These are phyloP conservation scores for Penicillium cosmopolitanum DNA, from an alignment of 495 filamentous ascomycete genomes.

Conservation along the genomic window DNA sequence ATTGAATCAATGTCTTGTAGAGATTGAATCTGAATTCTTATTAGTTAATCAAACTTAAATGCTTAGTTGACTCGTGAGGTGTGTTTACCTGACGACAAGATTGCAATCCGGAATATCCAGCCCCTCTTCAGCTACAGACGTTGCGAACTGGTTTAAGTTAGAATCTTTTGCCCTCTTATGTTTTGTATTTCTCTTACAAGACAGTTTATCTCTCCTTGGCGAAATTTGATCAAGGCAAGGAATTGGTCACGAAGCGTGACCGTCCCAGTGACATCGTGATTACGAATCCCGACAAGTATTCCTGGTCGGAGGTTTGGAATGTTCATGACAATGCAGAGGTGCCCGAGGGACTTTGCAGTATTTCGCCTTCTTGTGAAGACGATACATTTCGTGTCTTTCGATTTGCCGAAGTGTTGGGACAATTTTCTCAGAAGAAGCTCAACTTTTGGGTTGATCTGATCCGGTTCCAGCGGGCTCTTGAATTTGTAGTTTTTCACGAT, in stretches of 20 bases:
- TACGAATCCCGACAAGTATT: slow-evolving; percentile 63
- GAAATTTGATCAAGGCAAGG: slow-evolving; percentile 73
- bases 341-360: slow-evolving; percentile 72
- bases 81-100: slow-evolving; percentile 66
- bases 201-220: slow-evolving; percentile 81
- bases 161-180: neutral
- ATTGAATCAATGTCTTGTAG: slow-evolving; percentile 91
- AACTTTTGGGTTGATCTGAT: slow-evolving; percentile 74
- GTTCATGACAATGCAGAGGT: slow-evolving; percentile 62
- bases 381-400: slow-evolving; percentile 72
- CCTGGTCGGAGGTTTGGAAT: slow-evolving; percentile 66
- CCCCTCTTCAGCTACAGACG: slow-evolving; percentile 92
- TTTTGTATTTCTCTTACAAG: slow-evolving; percentile 46
- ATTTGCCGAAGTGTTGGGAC: slow-evolving; percentile 55
- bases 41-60: slow-evolving; percentile 3
- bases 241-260: slow-evolving; percentile 77
- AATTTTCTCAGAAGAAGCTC: slow-evolving; percentile 62
- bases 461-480: slow-evolving; percentile 39
- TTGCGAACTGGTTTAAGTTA: slow-evolving; percentile 62
- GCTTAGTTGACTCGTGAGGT: neutral
- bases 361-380: slow-evolving; percentile 82
- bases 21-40: slow-evolving; percentile 73
- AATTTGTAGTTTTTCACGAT: slow-evolving; percentile 57
- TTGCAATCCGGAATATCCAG: slow-evolving; percentile 97
- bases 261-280: slow-evolving; percentile 52